These are phyloP conservation scores for Cyamopsis tetragonoloba DNA, from an alignment of 306 rosid species.

Conservation along the genomic window DNA sequence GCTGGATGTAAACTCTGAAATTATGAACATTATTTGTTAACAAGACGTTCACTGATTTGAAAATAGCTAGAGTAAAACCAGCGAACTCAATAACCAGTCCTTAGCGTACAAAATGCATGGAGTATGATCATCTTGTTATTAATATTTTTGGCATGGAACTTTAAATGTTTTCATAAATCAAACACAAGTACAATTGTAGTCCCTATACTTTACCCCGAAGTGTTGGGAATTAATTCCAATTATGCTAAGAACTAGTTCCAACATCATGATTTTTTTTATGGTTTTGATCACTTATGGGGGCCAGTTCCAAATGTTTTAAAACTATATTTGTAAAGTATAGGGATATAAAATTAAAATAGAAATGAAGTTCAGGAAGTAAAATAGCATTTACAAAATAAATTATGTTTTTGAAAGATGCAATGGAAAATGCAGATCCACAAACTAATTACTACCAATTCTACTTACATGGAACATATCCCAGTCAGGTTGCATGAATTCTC, in stretches of 20 bases:
- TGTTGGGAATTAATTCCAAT: too few species aligned
- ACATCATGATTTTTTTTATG: too few species aligned
- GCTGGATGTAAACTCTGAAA: not conserved
- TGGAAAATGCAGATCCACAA: not conserved
- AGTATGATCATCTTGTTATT: not conserved
- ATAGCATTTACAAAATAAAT: too few species aligned
- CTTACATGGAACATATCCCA: constrained; percentile 99
- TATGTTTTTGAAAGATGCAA: not conserved
- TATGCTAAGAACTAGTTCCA: too few species aligned
- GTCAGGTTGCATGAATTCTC: constrained; percentile 97
- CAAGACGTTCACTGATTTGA: not conserved
- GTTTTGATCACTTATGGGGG: too few species aligned
- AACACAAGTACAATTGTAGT: too few species aligned
- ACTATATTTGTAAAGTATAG: too few species aligned
- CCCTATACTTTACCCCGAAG: too few species aligned
- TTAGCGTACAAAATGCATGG: not conserved
- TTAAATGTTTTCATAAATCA: too few species aligned
- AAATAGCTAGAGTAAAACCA: not conserved
- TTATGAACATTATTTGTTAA: not conserved
- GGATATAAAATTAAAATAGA: too few species aligned
- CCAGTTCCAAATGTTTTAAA: too few species aligned
- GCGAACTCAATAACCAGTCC: not conserved
- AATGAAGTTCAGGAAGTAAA: too few species aligned
- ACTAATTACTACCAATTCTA: not conserved
- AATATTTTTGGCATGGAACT: not conserved